Percentiles rank a stretch among this genome's conserved stretches.
Evolutionary conservation across 768 basidiomycete species (phyloP).

Genomic region (Pleurotus citrinopileatus): DNA sequence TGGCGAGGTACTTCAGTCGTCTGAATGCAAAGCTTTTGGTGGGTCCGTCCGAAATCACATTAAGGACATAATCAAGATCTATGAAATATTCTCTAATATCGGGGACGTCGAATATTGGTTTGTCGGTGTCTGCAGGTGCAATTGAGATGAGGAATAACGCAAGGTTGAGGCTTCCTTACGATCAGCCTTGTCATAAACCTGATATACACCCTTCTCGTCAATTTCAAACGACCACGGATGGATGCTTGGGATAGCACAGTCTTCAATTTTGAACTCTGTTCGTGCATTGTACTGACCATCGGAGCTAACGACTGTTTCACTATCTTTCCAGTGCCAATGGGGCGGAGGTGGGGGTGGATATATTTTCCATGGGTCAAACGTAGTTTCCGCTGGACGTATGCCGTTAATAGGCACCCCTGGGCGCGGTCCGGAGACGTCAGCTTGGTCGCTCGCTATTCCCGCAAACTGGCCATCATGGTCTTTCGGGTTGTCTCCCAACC

Average conservation of each 20-base stretch:
- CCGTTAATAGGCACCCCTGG: constrained; percentile 49
- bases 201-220: constrained; percentile 89
- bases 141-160: constrained; percentile 10
- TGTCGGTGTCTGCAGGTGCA: constrained; percentile 32
- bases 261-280: constrained; percentile 61
- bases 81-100: constrained; percentile 92
- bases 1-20: constrained; percentile 83
- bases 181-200: constrained; percentile 66
- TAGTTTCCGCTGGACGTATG: constrained; percentile 22
- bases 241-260: constrained; percentile 70
- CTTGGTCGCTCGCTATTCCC: constrained; percentile 59
- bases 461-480: constrained; percentile 83
- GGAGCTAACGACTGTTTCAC: constrained; percentile 41
- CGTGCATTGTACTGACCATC: constrained; percentile 27
- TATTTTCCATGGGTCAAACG: constrained; percentile 72
- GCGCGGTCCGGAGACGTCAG: constrained; percentile 65
- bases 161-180: too few relatives aligned
- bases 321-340: constrained; percentile 87
- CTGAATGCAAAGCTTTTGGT: constrained; percentile 95
- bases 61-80: constrained; percentile 89
- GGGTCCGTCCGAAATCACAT: constrained; percentile 92
- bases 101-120: constrained; percentile 76
- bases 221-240: constrained; percentile 67
- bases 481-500: constrained; percentile 91
- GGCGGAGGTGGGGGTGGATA: constrained; percentile 93